Evolutionary conservation across 2,329 filamentous ascomycete species (phyloP).

Genomic region (Hymenoscyphus salicellus): DNA sequence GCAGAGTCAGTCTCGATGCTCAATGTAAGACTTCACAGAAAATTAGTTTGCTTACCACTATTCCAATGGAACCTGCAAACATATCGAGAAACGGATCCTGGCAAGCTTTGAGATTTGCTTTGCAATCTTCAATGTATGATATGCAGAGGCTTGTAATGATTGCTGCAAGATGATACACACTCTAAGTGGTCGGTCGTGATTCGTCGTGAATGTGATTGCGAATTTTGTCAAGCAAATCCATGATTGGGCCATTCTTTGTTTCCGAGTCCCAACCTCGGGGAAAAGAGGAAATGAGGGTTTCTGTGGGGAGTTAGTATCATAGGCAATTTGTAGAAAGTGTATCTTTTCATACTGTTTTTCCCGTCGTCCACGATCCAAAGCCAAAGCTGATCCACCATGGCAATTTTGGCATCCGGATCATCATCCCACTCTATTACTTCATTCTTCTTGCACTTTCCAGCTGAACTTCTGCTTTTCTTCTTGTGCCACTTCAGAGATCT

Average conservation of each 20-base stretch:
- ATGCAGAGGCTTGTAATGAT: not conserved
- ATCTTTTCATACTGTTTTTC: not conserved
- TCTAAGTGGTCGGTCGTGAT: not conserved
- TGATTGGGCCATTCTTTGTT: not conserved
- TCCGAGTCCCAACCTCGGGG: conserved; percentile 2
- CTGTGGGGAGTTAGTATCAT: not conserved
- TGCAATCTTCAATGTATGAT: conserved; percentile 1
- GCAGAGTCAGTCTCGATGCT: not conserved
- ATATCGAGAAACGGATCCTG: not conserved
- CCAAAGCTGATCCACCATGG: conserved; percentile 5
- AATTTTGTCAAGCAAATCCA: not conserved
- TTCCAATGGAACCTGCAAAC: conserved; percentile 4
- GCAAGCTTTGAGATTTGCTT: not conserved
- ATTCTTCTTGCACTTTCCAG: not conserved
- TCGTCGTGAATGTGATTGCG: not conserved
- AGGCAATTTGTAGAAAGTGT: not conserved
- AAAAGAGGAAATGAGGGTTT: not conserved
- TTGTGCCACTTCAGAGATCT: not conserved
- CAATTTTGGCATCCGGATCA: not conserved
- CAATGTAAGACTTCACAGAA: not conserved
- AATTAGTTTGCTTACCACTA: not conserved
- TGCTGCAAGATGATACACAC: not conserved
- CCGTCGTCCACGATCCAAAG: not conserved
- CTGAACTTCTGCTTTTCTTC: not conserved
- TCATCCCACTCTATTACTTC: not conserved